Conservation (phyloP, 495 filamentous ascomycete species). For the Penicillium coffeae region DNA sequence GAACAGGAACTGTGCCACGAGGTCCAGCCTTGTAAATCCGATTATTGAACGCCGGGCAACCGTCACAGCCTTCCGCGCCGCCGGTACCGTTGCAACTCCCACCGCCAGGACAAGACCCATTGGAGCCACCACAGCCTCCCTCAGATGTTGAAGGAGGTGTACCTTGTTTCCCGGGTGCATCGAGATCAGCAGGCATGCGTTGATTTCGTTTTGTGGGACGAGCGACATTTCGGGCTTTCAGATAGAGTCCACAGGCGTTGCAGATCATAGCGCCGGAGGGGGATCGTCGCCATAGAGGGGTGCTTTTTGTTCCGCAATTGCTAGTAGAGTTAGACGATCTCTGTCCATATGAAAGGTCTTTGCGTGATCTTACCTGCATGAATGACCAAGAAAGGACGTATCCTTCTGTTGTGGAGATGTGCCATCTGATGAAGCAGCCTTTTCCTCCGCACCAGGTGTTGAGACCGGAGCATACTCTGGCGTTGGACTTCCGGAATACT, state of each 20-base stretch:
- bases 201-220: slow-evolving; percentile 83
- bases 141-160: slow-evolving; percentile 20
- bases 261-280: slow-evolving; percentile 92
- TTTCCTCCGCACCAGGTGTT: slow-evolving; percentile 7
- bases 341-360: not conserved
- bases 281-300: slow-evolving; percentile 91
- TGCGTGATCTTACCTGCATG: slow-evolving; percentile 49
- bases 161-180: slow-evolving; percentile 21
- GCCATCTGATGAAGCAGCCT: slow-evolving; percentile 12
- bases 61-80: slow-evolving; percentile 91
- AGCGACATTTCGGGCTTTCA: slow-evolving; percentile 86
- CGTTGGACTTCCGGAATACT: slow-evolving; percentile 9
- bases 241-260: slow-evolving; percentile 94
- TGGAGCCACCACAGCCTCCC: slow-evolving; percentile 45
- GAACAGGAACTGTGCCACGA: slow-evolving; percentile 28
- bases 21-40: slow-evolving; percentile 77
- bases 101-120: slow-evolving; percentile 92
- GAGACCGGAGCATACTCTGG: slow-evolving; percentile 6
- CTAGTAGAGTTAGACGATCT: slow-evolving; percentile 41
- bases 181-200: slow-evolving; percentile 20
- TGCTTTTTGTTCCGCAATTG: slow-evolving; percentile 91
- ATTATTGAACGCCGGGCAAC: slow-evolving; percentile 97
- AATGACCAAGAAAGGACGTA: slow-evolving; percentile 46
- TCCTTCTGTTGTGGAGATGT: slow-evolving; percentile 40
- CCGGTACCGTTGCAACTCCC: slow-evolving; percentile 96